Evolutionary conservation across 352 stramenopile species (phyloP).

Genomic region (Pythium monospermum): DNA sequence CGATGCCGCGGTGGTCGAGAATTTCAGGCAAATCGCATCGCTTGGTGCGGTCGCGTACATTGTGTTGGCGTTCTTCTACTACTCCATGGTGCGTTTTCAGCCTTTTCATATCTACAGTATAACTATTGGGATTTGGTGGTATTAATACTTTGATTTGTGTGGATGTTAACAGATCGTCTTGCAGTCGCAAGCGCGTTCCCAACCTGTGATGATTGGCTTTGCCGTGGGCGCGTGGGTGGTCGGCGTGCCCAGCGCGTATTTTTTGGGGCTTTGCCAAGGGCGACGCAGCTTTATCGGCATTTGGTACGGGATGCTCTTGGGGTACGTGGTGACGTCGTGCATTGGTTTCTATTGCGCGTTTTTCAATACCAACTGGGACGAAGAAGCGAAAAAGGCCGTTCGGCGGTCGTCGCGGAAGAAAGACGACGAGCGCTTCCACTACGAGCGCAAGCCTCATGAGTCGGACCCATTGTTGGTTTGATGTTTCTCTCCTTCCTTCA

Average conservation of each 20-base stretch:
- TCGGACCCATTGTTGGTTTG: conserved; percentile 14
- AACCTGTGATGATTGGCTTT: conserved; percentile 57
- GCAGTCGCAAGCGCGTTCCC: conserved; percentile 49
- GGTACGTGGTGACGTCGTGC: conserved; percentile 67
- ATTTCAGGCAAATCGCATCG: conserved; percentile 54
- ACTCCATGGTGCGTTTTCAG: conserved; percentile 39
- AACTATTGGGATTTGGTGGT: background rate
- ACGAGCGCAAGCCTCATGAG: conserved; percentile 3
- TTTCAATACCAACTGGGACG: conserved; percentile 53
- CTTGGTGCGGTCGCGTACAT: conserved; percentile 60
- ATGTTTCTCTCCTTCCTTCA: too few relatives aligned
- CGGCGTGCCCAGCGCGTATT: conserved; percentile 63
- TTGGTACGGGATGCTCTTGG: conserved; percentile 64
- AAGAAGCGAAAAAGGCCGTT: conserved; percentile 44
- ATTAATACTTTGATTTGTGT: background rate
- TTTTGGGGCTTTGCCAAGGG: conserved; percentile 43
- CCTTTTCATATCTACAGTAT: background rate
- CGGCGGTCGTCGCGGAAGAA: conserved; percentile 35
- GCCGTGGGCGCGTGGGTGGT: conserved; percentile 65
- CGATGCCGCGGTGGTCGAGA: conserved; percentile 51
- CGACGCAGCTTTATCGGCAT: conserved; percentile 50
- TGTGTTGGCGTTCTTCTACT: conserved; percentile 80
- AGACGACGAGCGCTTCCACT: background rate
- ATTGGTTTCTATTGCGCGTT: conserved; percentile 66
- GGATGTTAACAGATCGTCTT: conserved; percentile 69